Conservation (phyloP, 73 alveolate species). For the Vitrella brassicaformis region DNA sequence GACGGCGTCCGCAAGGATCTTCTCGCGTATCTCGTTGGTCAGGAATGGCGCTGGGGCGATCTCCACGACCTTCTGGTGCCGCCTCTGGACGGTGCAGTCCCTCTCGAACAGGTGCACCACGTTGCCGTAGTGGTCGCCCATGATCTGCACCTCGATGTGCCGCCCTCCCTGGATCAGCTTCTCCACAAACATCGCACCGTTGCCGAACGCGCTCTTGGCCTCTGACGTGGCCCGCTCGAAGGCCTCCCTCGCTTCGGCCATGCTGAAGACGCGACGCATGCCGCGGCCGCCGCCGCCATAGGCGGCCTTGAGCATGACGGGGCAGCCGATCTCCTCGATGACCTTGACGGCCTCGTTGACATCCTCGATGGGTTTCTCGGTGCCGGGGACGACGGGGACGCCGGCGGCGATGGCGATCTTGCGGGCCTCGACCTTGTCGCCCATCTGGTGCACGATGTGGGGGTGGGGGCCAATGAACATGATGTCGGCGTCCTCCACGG, state of each 20-base stretch:
- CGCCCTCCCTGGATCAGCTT: slow-evolving; percentile 73
- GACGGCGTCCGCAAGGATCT: slow-evolving; percentile 48
- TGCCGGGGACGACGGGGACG: slow-evolving; percentile 56
- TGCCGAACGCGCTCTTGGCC: slow-evolving; percentile 64
- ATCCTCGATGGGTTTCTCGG: slow-evolving; percentile 37
- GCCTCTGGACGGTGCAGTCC: slow-evolving; percentile 81
- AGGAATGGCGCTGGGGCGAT: slow-evolving; percentile 70
- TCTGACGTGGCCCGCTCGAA: slow-evolving; percentile 66
- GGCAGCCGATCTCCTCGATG: slow-evolving; percentile 67
- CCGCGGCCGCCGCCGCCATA: slow-evolving; percentile 92
- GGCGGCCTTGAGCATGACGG: slow-evolving; percentile 79
- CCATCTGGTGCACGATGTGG: slow-evolving; percentile 48
- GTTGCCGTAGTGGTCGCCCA: slow-evolving; percentile 77
- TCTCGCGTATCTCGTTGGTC: slow-evolving; percentile 45
- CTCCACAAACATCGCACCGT: slow-evolving; percentile 68
- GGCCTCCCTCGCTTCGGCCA: slow-evolving; percentile 53
- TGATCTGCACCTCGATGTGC: slow-evolving; percentile 69
- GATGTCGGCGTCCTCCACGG: slow-evolving; percentile 45
- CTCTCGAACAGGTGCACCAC: slow-evolving; percentile 74
- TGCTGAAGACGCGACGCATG: slow-evolving; percentile 69
- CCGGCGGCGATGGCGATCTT: slow-evolving; percentile 58
- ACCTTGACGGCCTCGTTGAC: slow-evolving; percentile 43
- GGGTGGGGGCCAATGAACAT: slow-evolving; percentile 58
- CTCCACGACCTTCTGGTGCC: slow-evolving; percentile 78
- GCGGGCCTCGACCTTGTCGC: slow-evolving; percentile 60